These are phyloP conservation scores for Datura wrightii DNA, from an alignment of 257 asterid species.

Conservation along the genomic window DNA sequence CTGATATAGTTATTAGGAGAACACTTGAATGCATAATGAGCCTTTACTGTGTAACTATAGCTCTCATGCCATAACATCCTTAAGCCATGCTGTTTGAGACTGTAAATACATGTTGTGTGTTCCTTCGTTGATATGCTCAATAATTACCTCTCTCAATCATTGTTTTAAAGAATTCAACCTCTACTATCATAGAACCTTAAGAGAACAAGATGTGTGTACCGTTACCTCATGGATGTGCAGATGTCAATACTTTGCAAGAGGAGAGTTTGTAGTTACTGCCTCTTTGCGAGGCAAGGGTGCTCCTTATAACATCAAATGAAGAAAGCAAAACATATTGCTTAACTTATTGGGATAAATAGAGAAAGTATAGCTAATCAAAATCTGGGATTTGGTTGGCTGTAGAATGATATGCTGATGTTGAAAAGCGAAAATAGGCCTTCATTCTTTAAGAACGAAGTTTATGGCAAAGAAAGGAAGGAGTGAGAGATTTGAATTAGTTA, in stretches of 20 bases:
- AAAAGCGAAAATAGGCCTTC: too few relatives aligned
- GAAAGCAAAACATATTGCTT: conserved; percentile 15
- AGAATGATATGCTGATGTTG: too few relatives aligned
- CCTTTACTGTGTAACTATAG: background rate
- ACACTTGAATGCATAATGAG: conserved; percentile 25
- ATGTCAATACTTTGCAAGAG: background rate
- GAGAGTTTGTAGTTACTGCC: background rate
- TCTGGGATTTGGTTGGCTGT: background rate
- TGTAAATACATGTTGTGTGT: background rate
- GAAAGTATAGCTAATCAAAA: background rate
- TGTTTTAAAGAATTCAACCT: conserved; percentile 13
- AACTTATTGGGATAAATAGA: background rate
- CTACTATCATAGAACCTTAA: background rate
- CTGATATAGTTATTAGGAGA: background rate
- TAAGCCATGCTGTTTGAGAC: background rate
- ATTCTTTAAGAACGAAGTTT: background rate
- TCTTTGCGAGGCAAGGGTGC: background rate
- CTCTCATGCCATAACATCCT: background rate
- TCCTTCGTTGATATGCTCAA: conserved; percentile 22
- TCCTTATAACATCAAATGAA: background rate
- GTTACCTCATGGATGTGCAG: conserved; percentile 6
- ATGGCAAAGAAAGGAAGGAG: background rate
- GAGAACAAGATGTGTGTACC: background rate
- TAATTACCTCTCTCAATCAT: background rate
- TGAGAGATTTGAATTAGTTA: background rate